A percentile compares a stretch with the other conserved stretches of the same genome.
Evolutionary conservation across 192 early-diverging fungal species (phyloP).

Genomic region (Backusella luteola): DNA sequence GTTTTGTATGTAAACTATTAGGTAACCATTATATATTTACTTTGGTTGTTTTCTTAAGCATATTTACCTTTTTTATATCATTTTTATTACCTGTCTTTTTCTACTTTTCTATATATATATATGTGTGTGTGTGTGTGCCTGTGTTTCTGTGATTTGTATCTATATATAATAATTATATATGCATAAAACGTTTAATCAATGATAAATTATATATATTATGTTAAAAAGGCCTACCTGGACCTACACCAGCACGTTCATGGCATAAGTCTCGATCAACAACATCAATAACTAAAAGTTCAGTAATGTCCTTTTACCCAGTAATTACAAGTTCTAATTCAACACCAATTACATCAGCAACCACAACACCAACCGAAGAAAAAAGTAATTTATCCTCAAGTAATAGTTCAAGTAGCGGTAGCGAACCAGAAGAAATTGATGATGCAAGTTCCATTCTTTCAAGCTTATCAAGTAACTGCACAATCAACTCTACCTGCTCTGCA

Average conservation of each 20-base stretch:
- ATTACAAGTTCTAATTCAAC: background rate
- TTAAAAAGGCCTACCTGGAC: slow-evolving; percentile 7
- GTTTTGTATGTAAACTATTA: slow-evolving; percentile 20
- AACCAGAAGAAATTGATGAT: slow-evolving; percentile 2
- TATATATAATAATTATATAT: background rate
- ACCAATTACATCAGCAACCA: background rate
- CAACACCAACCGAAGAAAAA: background rate
- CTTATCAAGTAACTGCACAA: background rate
- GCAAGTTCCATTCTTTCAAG: slow-evolving; percentile 1
- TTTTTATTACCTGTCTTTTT: background rate
- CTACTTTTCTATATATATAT: background rate
- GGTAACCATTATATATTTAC: slow-evolving; percentile 3
- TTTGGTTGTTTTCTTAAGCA: background rate
- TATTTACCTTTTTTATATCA: background rate
- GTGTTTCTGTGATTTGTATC: background rate
- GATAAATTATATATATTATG: background rate
- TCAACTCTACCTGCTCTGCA: slow-evolving; percentile 6
- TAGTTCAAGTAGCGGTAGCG: background rate
- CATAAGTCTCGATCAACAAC: slow-evolving; percentile 25
- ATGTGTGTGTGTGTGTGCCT: background rate
- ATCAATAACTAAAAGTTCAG: slow-evolving; percentile 23
- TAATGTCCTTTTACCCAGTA: slow-evolving; percentile 11
- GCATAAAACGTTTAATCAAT: too few species aligned
- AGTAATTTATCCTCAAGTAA: background rate
- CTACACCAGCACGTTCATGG: background rate